Conservation (phyloP, 306 rosid species). For the Erythrophleum fordii region DNA sequence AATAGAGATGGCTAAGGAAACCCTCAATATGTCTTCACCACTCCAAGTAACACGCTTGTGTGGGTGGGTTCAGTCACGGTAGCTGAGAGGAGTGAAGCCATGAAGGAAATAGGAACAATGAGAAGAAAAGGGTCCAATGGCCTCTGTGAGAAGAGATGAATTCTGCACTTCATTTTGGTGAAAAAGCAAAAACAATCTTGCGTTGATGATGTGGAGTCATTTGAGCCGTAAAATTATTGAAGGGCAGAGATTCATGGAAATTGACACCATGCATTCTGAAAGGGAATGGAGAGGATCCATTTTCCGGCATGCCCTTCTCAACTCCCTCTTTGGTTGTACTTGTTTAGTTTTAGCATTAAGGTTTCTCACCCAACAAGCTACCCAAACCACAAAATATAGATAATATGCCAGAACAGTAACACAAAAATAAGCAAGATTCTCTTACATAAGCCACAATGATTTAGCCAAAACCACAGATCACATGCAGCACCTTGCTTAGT, state of each 20-base stretch:
- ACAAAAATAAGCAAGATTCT: conserved; percentile 26
- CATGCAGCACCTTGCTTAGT: not conserved
- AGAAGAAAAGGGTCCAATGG: not conserved
- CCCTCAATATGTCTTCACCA: too few relatives aligned
- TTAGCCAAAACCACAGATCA: conserved; percentile 29
- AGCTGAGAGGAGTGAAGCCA: not conserved
- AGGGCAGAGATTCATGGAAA: not conserved
- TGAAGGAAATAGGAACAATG: not conserved
- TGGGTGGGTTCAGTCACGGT: not conserved
- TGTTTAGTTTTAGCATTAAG: not conserved
- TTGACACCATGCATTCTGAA: not conserved
- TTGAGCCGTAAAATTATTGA: not conserved
- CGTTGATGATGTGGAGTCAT: not conserved
- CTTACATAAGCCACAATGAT: not conserved
- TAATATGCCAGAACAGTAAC: not conserved
- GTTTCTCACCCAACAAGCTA: conserved; percentile 3
- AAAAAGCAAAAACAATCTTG: too few relatives aligned
- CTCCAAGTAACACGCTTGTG: not conserved
- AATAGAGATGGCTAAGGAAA: conserved; percentile 65
- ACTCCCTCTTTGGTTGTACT: not conserved
- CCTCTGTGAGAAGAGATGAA: not conserved
- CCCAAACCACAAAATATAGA: conserved; percentile 8
- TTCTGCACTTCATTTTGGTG: not conserved
- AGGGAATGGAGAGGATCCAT: not conserved
- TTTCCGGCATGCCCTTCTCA: not conserved